phyloP scores from a whole-genome alignment of 1,284 basidiomycete genomes.

The Cryptococcus sp. region DNA sequence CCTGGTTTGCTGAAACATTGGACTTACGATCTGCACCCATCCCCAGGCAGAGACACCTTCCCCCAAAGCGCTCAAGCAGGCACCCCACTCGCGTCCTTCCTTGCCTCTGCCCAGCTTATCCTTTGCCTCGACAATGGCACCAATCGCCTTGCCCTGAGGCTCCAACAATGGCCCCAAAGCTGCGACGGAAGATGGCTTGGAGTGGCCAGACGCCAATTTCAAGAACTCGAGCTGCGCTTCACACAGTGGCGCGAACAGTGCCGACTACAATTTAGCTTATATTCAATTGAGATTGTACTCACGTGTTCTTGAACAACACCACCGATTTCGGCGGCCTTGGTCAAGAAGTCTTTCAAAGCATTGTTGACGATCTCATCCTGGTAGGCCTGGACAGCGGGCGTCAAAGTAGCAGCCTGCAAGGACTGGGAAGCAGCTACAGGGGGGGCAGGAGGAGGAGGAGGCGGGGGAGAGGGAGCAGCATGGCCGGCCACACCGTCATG shows the following conservation, averaged over 20 bases:
- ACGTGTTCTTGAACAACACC: constrained; percentile 74
- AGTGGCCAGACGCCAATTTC: constrained; percentile 66
- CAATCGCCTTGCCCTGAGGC: constrained; percentile 71
- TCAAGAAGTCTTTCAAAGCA: constrained; percentile 68
- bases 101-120: constrained; percentile 68
- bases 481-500: constrained; percentile 41
- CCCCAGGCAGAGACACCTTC: constrained; percentile 82
- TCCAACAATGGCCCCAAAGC: constrained; percentile 61
- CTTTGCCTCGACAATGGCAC: constrained; percentile 72
- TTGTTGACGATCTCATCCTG: constrained; percentile 68
- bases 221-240: constrained; percentile 67
- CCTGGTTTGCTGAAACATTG: neutral
- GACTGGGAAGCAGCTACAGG: constrained; percentile 48
- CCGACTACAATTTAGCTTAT: constrained; percentile 55
- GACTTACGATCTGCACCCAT: constrained; percentile 79
- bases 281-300: constrained; percentile 37
- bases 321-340: constrained; percentile 71
- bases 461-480: constrained; percentile 41
- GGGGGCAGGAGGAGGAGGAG: constrained; percentile 50
- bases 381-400: constrained; percentile 68
- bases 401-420: constrained; percentile 47
- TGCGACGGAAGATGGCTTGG: constrained; percentile 59
- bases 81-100: constrained; percentile 72
- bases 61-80: constrained; percentile 73
- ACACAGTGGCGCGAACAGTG: constrained; percentile 67